Evolutionary conservation across 2,329 filamentous ascomycete genomes (phyloP).

Genomic region (Calonectria naviculata): DNA sequence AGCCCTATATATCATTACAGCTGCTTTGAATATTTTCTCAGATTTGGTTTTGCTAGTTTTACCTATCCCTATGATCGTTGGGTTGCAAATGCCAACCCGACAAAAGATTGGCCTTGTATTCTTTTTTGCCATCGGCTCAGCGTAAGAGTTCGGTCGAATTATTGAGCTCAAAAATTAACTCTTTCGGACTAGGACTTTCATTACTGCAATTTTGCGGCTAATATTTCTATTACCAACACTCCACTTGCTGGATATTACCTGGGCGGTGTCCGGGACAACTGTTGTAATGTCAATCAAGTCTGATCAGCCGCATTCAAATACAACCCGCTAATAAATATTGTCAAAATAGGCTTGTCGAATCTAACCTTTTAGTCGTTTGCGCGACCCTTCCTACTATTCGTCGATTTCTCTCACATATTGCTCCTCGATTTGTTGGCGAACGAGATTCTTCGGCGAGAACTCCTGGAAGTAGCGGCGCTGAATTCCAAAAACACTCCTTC

Average conservation of each 20-base stretch:
- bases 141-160: background rate
- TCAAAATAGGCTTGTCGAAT: conserved; percentile 23
- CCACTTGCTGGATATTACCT: conserved; percentile 22
- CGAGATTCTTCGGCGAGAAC: background rate
- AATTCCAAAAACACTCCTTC: background rate
- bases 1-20: conserved; percentile 58
- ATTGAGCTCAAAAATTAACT: background rate
- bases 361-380: conserved; percentile 29
- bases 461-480: background rate
- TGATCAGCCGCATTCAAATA: too few species aligned
- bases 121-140: conserved; percentile 54
- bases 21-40: conserved; percentile 56
- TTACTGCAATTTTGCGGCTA: conserved; percentile 29
- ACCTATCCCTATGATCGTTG: conserved; percentile 55
- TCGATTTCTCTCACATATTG: conserved; percentile 27
- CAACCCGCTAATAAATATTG: background rate
- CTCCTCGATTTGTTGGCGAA: conserved; percentile 12
- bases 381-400: conserved; percentile 24
- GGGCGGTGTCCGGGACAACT: conserved; percentile 17
- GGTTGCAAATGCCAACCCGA: conserved; percentile 53
- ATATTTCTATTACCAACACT: conserved; percentile 18
- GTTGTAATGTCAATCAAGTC: background rate
- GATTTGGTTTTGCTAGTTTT: conserved; percentile 58
- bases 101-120: conserved; percentile 55
- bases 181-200: conserved; percentile 12